These are phyloP conservation scores for Ganoderma resinaceum DNA, from an alignment of 1,284 basidiomycete genomes.

Conservation along the genomic window DNA sequence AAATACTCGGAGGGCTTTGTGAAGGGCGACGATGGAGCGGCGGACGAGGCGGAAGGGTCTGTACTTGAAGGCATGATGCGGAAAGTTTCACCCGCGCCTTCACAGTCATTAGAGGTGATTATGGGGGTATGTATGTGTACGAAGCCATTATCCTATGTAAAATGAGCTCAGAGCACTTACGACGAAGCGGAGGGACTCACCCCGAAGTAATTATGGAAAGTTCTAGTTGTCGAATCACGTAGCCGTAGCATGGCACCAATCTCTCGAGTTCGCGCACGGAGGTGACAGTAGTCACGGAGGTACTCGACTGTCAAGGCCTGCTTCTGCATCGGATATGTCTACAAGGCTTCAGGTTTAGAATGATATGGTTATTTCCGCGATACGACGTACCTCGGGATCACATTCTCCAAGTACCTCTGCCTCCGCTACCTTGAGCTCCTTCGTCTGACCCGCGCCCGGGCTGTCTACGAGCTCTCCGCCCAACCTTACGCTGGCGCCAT, in stretches of 20 bases:
- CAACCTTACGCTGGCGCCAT: constrained; percentile 76
- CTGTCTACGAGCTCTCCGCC: constrained; percentile 71
- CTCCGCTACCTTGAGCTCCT: constrained; percentile 77
- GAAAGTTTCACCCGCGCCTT: constrained; percentile 98
- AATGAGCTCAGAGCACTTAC: constrained; percentile 5
- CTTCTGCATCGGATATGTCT: constrained; percentile 91
- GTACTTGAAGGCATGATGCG: constrained; percentile 55
- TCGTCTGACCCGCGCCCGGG: constrained; percentile 72
- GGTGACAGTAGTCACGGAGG: constrained; percentile 83
- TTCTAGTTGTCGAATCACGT: constrained; percentile 64
- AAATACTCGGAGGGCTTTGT: constrained; percentile 62
- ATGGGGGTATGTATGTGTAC: constrained; percentile 85
- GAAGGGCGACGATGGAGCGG: constrained; percentile 25
- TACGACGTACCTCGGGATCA: constrained; percentile 68
- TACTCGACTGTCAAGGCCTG: constrained; percentile 78
- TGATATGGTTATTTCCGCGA: not conserved
- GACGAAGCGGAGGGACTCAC: constrained; percentile 48
- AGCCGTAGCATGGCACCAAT: constrained; percentile 80
- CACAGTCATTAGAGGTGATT: constrained; percentile 91
- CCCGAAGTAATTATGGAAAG: constrained; percentile 70
- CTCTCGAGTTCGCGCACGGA: constrained; percentile 80
- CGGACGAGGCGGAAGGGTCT: constrained; percentile 26
- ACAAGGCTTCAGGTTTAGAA: not conserved
- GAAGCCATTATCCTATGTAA: constrained; percentile 74
- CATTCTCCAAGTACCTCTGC: constrained; percentile 77